Conservation (phyloP, 306 rosid species). For the Rosa chinensis region DNA sequence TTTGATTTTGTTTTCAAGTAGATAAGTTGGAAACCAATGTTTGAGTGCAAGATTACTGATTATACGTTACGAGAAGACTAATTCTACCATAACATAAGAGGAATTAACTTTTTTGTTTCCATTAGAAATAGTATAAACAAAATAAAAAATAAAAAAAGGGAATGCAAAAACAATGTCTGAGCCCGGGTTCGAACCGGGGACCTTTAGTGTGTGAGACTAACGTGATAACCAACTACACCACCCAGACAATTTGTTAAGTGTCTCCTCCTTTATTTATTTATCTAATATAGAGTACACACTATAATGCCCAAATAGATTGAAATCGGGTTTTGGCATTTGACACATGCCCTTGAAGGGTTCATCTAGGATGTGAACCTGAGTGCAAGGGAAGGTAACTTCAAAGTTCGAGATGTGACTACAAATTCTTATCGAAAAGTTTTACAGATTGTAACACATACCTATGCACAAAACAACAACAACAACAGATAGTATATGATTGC, state of each 20-base stretch:
- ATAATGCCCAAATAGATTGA: too few relatives aligned
- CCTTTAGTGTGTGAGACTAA: conserved; percentile 90
- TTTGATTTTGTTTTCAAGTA: background rate
- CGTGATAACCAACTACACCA: conserved; percentile 88
- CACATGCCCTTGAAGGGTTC: too few relatives aligned
- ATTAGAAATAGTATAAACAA: background rate
- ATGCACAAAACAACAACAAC: background rate
- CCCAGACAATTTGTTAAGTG: conserved; percentile 27
- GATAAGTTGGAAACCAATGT: background rate
- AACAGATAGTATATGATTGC: background rate
- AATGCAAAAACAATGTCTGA: conserved; percentile 36
- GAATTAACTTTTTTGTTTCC: background rate
- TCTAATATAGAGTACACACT: too few relatives aligned
- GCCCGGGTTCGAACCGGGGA: conserved; percentile 90
- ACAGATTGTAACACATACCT: background rate
- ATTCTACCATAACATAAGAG: background rate
- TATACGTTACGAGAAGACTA: background rate
- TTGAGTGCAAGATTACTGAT: background rate
- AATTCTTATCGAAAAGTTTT: too few relatives aligned
- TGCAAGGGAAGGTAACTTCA: too few relatives aligned
- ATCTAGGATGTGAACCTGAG: too few relatives aligned
- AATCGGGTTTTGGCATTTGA: too few relatives aligned
- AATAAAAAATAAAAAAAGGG: too few relatives aligned
- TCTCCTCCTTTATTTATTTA: background rate
- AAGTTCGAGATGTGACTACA: too few relatives aligned